Conservation (phyloP, 352 stramenopile genomes). For the Peronosclerospora sorghi region DNA sequence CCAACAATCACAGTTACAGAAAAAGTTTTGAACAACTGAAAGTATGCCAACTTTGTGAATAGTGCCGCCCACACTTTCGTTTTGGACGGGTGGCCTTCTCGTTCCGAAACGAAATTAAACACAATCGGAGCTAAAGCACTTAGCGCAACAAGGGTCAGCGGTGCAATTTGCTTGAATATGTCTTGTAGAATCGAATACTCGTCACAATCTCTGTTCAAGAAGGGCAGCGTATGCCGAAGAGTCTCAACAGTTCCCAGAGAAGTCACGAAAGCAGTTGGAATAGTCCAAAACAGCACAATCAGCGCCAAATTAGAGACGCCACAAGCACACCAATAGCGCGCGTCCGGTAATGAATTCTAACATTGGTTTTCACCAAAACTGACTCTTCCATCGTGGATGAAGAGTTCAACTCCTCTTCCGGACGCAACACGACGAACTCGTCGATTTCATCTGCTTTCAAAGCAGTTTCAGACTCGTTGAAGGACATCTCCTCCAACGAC, state of each 20-base stretch:
- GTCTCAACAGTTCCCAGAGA: slow-evolving; percentile 62
- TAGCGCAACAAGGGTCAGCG: slow-evolving; percentile 46
- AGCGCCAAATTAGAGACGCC: slow-evolving; percentile 34
- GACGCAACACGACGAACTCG: no score
- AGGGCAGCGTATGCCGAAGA: slow-evolving; percentile 44
- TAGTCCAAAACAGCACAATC: slow-evolving; percentile 79
- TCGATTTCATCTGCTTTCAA: no score
- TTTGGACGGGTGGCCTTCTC: slow-evolving; percentile 60
- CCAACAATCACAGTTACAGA: slow-evolving; percentile 71
- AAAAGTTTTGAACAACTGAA: slow-evolving; percentile 80
- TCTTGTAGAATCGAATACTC: slow-evolving; percentile 46
- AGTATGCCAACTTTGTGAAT: slow-evolving; percentile 76
- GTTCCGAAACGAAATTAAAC: slow-evolving; percentile 48
- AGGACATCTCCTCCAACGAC: no score
- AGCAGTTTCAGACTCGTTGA: no score
- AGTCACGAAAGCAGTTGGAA: slow-evolving; percentile 66
- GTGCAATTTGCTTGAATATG: slow-evolving; percentile 61
- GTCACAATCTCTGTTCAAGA: slow-evolving; percentile 50
- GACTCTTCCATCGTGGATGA: no score
- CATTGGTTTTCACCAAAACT: no score
- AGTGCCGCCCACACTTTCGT: slow-evolving; percentile 48
- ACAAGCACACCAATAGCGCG: slow-evolving; percentile 40
- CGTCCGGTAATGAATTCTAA: slow-evolving; percentile 43
- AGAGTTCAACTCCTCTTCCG: no score
- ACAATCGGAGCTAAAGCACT: slow-evolving; percentile 52